A percentile compares a stretch with the other conserved stretches of the same genome.
Conservation (phyloP, 164 flowering plant genomes). For the Litsea cubeba region DNA sequence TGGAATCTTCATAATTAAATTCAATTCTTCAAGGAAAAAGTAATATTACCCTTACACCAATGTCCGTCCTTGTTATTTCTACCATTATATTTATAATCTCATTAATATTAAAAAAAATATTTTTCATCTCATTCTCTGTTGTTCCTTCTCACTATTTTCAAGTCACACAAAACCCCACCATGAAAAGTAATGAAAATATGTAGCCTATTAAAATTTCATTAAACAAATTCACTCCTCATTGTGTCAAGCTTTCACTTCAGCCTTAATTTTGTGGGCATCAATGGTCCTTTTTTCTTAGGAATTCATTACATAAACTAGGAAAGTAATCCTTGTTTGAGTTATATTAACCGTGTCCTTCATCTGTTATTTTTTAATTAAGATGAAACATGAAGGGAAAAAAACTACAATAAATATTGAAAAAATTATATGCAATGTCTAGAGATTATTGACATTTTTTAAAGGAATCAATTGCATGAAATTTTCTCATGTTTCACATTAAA, state of each 20-base stretch:
- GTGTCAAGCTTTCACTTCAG: background rate
- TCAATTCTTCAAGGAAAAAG: too few relatives aligned
- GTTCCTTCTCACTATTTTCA: too few relatives aligned
- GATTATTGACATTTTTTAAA: background rate
- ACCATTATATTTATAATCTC: too few relatives aligned
- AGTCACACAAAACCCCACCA: too few relatives aligned
- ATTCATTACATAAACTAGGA: background rate
- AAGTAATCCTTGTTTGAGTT: background rate
- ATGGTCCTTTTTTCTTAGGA: background rate
- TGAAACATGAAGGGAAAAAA: background rate
- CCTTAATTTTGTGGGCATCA: background rate
- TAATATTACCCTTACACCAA: too few relatives aligned
- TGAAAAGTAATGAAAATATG: too few relatives aligned
- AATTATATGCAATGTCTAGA: background rate
- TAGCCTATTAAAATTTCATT: background rate
- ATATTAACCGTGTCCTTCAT: background rate
- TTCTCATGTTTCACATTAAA: slow-evolving; percentile 7
- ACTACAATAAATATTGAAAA: background rate
- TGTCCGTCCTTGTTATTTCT: too few relatives aligned
- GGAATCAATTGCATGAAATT: background rate
- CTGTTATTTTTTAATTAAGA: background rate
- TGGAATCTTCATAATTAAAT: too few relatives aligned
- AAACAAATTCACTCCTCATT: background rate
- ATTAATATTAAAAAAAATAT: too few relatives aligned
- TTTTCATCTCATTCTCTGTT: too few relatives aligned